Evolutionary conservation across 495 filamentous ascomycete species (phyloP), one percentile per base, ranked within the genome.

Genomic region (Pseudoneurospora amorphoporcata): DNA sequence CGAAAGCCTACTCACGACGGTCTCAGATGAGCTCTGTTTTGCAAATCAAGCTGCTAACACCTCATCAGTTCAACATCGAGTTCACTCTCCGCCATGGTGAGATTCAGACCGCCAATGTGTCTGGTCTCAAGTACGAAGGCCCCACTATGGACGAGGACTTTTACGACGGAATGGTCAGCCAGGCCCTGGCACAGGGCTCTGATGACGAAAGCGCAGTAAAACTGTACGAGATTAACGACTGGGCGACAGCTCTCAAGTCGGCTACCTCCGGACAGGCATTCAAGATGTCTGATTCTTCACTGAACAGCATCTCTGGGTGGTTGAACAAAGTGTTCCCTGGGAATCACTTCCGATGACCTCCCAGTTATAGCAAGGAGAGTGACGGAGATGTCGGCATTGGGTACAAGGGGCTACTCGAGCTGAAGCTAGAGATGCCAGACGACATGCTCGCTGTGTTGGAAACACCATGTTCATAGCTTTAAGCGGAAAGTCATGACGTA

Each of bases 21-120:
- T 47, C 17, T 38, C n/a, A 9, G 14, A n/a, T 0, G 8, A 4
- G 8, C 72, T 23, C 23, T 69, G 5, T 23, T 39, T 65, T 45
- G 19, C 2, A 40, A 42, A 39, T 19, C 69, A 16, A 41, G 37
- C 1, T 17, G 12, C 39, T 29, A 39, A 68, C 58, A 68, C 29
- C 2, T 19, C 3, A 7, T 2, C 4, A 80, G 79, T 77, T 82
- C 71, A 39, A 43, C 8, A 40, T 72, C 12, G 53, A 75, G 17
- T 72, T 84, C 38, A 86, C 82, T 4, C 75, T 81, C 17, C 82
- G 83, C 0, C 82, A 86, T 75, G 83, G 82, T 10, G 76, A 78
- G 70, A 82, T 87, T 53, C 77, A 76, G 9, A 76, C 79, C 1
- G 76, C 76, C 7, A 69, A 58, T 14, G 42, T 80, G 12, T 61